Base-by-base conservation (phyloP, 140 eudicot species). In the Cichorium intybus region DNA sequence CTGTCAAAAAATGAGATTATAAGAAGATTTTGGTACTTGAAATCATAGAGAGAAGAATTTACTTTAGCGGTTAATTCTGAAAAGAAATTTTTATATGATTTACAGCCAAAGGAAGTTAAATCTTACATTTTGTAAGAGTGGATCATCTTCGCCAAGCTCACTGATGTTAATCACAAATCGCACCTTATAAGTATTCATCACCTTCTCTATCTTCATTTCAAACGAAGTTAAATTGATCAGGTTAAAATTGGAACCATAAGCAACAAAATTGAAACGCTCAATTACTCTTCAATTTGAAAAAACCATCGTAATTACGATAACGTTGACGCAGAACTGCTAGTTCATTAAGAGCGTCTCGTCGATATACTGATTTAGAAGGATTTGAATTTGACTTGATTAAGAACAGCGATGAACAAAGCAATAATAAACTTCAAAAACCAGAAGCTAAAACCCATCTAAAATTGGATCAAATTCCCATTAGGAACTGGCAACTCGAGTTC, bases 81-180 rank as follows among this genome's bases (percentile, higher is more conserved):
- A 54, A 26, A 39, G 46, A 11, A 39, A 12, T 39, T 39, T 11
- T 10, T 14, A 28, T 5, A 10, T n/a, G n/a, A 55, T 24, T 65
- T 12, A 58, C 0, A 12, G 6, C 9, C 3, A 56, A 34, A 74
- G 26, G 61, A 35, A 61, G 48, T 67, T 45, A 47, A 49, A 70
- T 63, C 73, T 70, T 63, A 69, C 95, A 79, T 81, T 79, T 27
- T 72, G 84, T 64, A 71, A 47, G 41, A 87, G 81, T 15, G 88
- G 91, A 66, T 84, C 91, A 51, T 82, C 82, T 66, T 75, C 80
- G 31, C 91, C 95, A 43, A 84, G 82, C 43, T 87, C 81, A 52
- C 84, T 76, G 24, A 84, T 56, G 69, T 81, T 75, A 31, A 87
- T 69, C 60, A 87, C 86, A 73, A 87, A 84, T 51, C 59, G 68